phyloP scores from a whole-genome alignment of 306 rosid species.

The Casuarina cunninghamiana region DNA sequence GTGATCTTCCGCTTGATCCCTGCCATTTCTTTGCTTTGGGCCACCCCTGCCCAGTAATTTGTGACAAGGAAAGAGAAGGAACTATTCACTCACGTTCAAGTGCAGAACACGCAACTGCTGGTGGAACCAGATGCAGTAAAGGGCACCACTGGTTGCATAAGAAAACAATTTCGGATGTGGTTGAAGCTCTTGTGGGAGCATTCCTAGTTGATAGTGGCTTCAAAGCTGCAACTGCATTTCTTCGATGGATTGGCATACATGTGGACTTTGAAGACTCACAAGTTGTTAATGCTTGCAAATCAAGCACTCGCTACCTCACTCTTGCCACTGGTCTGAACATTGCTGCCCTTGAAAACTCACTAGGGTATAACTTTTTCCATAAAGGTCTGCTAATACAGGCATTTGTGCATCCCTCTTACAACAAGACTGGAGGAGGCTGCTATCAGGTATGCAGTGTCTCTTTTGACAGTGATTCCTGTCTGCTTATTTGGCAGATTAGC shows the following conservation, averaged over 20 bases:
- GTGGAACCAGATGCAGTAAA: constrained; percentile 60
- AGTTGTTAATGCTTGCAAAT: constrained; percentile 49
- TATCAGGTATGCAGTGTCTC: constrained; percentile 63
- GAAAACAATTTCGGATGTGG: constrained; percentile 81
- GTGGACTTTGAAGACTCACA: constrained; percentile 68
- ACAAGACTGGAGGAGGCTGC: constrained; percentile 87
- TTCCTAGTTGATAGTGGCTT: constrained; percentile 94
- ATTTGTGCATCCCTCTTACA: constrained; percentile 89
- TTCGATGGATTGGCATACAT: constrained; percentile 80
- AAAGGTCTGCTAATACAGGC: constrained; percentile 88
- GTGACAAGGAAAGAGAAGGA: constrained; percentile 54
- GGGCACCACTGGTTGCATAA: constrained; percentile 86
- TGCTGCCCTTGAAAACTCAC: constrained; percentile 54
- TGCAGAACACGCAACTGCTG: constrained; percentile 28
- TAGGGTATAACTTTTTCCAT: constrained; percentile 66
- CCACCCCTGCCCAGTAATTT: constrained; percentile 64
- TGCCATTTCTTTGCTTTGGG: constrained; percentile 75
- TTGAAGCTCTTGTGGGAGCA: constrained; percentile 96
- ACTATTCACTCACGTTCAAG: constrained; percentile 47
- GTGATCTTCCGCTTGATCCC: constrained; percentile 79
- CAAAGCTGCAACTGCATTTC: constrained; percentile 81
- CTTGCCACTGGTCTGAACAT: constrained; percentile 55
- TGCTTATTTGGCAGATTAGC: constrained; percentile 8
- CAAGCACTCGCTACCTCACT: constrained; percentile 58
- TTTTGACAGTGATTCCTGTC: constrained; percentile 24